These are phyloP conservation scores for Crucibulum laeve DNA, from an alignment of 768 basidiomycete species.

Conservation along the genomic window DNA sequence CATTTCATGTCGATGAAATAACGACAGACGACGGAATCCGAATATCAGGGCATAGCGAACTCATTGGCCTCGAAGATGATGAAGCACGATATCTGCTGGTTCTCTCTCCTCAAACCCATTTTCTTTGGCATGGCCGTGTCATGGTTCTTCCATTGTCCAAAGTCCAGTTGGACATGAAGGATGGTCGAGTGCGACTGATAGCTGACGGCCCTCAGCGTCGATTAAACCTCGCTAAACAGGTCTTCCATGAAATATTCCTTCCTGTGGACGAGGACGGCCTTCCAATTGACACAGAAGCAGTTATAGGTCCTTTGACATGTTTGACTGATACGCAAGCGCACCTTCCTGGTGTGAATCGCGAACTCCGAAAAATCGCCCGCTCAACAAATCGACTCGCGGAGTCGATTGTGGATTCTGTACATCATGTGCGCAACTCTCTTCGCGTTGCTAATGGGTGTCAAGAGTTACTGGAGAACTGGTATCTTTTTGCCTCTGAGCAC, in stretches of 20 bases:
- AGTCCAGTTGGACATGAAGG: slow-evolving; percentile 79
- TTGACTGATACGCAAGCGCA: slow-evolving; percentile 85
- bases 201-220: slow-evolving; percentile 85
- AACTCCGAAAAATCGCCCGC: slow-evolving; percentile 86
- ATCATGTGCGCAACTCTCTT: slow-evolving; percentile 74
- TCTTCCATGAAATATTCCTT: slow-evolving; percentile 63
- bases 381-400: slow-evolving; percentile 89
- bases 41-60: slow-evolving; percentile 29
- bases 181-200: slow-evolving; percentile 86
- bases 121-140: slow-evolving; percentile 90
- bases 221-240: slow-evolving; percentile 70
- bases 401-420: slow-evolving; percentile 88
- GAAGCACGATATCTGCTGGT: slow-evolving; percentile 77
- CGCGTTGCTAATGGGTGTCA: slow-evolving; percentile 61
- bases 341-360: slow-evolving; percentile 82
- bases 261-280: slow-evolving; percentile 64
- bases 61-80: slow-evolving; percentile 49
- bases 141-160: slow-evolving; percentile 71
- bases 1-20: slow-evolving; percentile 74
- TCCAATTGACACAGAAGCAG: slow-evolving; percentile 27
- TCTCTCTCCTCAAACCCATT: slow-evolving; percentile 79
- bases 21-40: slow-evolving; percentile 51
- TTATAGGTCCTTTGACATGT: slow-evolving; percentile 41
- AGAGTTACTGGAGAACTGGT: slow-evolving; percentile 92
- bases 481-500: slow-evolving; percentile 92